These are phyloP conservation scores for Torulaspora maleeae DNA, from an alignment of 805 yeast genomes.

Conservation along the genomic window DNA sequence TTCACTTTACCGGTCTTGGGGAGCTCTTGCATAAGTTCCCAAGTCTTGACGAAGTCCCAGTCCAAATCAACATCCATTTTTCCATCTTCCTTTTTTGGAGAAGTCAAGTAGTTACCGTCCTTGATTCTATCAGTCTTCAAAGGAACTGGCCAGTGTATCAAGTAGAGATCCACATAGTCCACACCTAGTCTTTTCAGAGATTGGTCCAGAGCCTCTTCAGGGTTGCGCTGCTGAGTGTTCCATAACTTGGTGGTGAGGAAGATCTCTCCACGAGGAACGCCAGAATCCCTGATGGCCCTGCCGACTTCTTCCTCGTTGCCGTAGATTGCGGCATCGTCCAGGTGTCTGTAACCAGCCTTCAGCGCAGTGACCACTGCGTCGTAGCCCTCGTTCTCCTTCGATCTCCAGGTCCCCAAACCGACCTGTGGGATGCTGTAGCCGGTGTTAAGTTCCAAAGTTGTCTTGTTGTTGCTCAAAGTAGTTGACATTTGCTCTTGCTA, in stretches of 20 bases:
- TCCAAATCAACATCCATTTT: constrained; percentile 35
- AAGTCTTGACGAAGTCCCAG: constrained; percentile 51
- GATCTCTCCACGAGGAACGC: constrained; percentile 58
- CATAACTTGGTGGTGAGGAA: constrained; percentile 71
- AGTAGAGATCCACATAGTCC: constrained; percentile 73
- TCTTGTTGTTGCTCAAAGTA: constrained; percentile 19
- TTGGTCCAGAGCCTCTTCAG: constrained; percentile 49
- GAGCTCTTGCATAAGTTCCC: constrained; percentile 58
- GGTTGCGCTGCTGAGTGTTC: constrained; percentile 47
- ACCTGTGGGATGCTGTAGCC: constrained; percentile 62
- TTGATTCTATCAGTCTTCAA: constrained; percentile 40
- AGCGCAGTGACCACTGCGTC: constrained; percentile 58
- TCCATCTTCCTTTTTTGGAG: constrained; percentile 40
- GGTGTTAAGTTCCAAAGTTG: constrained; percentile 46
- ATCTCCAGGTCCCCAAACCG: constrained; percentile 73
- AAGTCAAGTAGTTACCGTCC: constrained; percentile 31
- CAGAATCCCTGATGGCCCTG: constrained; percentile 49
- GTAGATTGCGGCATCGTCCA: constrained; percentile 72
- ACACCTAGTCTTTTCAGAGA: constrained; percentile 60
- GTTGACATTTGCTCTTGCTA: constrained; percentile 5
- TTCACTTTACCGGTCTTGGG: constrained; percentile 48
- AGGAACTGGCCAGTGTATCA: constrained; percentile 81
- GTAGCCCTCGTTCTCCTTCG: constrained; percentile 50
- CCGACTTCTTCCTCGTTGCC: constrained; percentile 65
- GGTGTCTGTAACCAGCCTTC: constrained; percentile 64